Base-by-base conservation (phyloP, 305 asterid genomes). In the Ajuga reptans region DNA sequence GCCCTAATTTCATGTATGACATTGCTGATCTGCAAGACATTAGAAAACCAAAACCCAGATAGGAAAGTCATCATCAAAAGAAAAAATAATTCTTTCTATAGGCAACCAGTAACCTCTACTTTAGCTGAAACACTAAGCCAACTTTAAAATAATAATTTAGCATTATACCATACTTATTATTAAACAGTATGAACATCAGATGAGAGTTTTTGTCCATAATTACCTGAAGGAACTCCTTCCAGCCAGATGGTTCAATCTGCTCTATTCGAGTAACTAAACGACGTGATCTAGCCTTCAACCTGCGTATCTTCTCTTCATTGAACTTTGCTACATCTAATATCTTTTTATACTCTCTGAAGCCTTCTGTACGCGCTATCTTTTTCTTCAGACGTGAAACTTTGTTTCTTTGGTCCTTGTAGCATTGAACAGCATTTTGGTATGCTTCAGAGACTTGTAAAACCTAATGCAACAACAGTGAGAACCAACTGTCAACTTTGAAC, bases 151-250 rank as follows among this genome's bases (percentile, higher is more conserved):
- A 31, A 31, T 31, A 31, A 3, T 31, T 31, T 4, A 31, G 5
- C 36, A 31, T 31, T 31, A 3, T 31, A 31, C 36, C 36, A 31
- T 31, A 31, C 36, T 31, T 54, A 55, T 31, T 2, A 61, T 39
- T 45, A 18, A 52, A 78, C 34, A 42, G 9, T 64, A 66, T 46
- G 66, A 52, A 46, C 62, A 55, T 16, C 39, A 10, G 2, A 31
- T 24, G 12, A 8, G 52, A 37, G 16, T 42, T 45, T 36, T 33
- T 18, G 59, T 24, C 31, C 42, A 43, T 57, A 69, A 66, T 49
- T 63, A 91, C 99, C 97, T 89, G 96, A 80, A 91, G 85, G 85
- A 94, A 94, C 74, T 94, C 99, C 85, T 94, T 94, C 99, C 99
- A 94, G 64, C 99, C 98, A 77, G 98, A 91, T 57, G 99, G 99